These are phyloP conservation scores for Penicillium hordei DNA, from an alignment of 2,329 filamentous ascomycete genomes.

Conservation along the genomic window DNA sequence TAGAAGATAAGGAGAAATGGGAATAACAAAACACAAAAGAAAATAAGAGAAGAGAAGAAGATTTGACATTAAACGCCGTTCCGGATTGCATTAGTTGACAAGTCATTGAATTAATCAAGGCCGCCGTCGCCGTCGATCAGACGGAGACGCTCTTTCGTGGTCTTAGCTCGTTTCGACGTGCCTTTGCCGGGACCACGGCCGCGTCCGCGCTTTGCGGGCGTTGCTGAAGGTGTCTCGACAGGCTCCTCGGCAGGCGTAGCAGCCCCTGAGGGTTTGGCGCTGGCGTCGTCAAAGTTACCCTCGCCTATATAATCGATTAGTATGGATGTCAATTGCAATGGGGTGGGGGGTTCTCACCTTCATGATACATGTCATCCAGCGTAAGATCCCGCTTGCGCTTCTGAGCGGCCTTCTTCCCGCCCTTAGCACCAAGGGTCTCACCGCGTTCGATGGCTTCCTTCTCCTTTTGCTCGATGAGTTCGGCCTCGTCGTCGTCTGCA, in stretches of 20 bases:
- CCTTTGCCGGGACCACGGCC: constrained; percentile 56
- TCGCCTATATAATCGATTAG: constrained; percentile 63
- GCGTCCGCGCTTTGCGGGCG: constrained; percentile 57
- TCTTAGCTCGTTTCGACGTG: constrained; percentile 61
- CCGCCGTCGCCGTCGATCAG: constrained; percentile 48
- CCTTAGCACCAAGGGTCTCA: constrained; percentile 63
- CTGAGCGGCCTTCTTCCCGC: constrained; percentile 57
- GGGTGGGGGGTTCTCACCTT: constrained; percentile 66
- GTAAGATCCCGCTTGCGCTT: constrained; percentile 63
- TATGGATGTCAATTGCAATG: background rate
- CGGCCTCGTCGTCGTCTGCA: constrained; percentile 93
- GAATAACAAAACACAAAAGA: constrained; percentile 3
- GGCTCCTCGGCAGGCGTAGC: constrained; percentile 72
- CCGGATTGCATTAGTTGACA: constrained; percentile 19
- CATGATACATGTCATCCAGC: constrained; percentile 97
- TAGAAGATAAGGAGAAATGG: constrained; percentile 2
- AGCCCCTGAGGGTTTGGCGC: constrained; percentile 78
- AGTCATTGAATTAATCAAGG: constrained; percentile 24
- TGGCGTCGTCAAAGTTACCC: constrained; percentile 88
- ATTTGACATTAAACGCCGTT: constrained; percentile 18
- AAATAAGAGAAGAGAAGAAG: background rate
- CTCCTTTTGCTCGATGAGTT: constrained; percentile 88
- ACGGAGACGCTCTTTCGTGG: constrained; percentile 53
- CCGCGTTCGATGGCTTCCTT: constrained; percentile 73
- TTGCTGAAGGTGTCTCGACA: constrained; percentile 40